These are phyloP conservation scores for Leccinum angustisporum DNA, from an alignment of 1,284 basidiomycete species.

Conservation along the genomic window DNA sequence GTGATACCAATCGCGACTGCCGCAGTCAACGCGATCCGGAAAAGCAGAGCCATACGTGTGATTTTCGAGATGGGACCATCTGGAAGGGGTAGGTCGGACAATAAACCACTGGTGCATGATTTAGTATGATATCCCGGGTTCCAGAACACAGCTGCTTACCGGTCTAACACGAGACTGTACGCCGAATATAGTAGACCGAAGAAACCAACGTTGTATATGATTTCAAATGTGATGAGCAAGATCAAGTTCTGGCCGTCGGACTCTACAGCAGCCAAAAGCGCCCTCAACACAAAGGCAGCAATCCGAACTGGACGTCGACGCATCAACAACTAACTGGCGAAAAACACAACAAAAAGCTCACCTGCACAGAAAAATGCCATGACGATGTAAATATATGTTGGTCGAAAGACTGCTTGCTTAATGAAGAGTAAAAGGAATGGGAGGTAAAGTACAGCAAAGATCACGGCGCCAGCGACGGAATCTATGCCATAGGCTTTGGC, in stretches of 20 bases:
- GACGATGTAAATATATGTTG: slow-evolving; percentile 43
- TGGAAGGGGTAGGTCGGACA: slow-evolving; percentile 25
- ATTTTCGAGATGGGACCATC: slow-evolving; percentile 32
- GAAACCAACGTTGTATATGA: slow-evolving; percentile 38
- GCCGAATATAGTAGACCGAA: slow-evolving; percentile 37
- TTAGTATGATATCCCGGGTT: neutral
- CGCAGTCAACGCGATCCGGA: slow-evolving; percentile 34
- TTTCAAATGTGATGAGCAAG: slow-evolving; percentile 28
- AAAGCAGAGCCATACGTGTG: slow-evolving; percentile 33
- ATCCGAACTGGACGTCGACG: slow-evolving; percentile 28
- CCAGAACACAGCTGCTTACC: slow-evolving; percentile 20
- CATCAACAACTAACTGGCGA: slow-evolving; percentile 1
- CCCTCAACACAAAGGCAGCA: slow-evolving; percentile 33
- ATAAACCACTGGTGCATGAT: slow-evolving; percentile 14
- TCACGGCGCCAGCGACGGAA: slow-evolving; percentile 43
- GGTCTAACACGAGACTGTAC: slow-evolving; percentile 36
- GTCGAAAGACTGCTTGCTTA: slow-evolving; percentile 36
- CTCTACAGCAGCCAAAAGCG: slow-evolving; percentile 29
- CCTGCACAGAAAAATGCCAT: slow-evolving; percentile 47
- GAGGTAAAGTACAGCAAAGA: slow-evolving; percentile 47
- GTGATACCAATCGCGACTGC: slow-evolving; percentile 43
- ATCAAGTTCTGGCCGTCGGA: slow-evolving; percentile 24
- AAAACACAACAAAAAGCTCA: slow-evolving; percentile 29
- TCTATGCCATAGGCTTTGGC: slow-evolving; percentile 42
- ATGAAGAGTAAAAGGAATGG: slow-evolving; percentile 41